These are phyloP conservation scores for Trichoderma brevicompactum DNA, from an alignment of 2,329 filamentous ascomycete genomes.

Conservation along the genomic window DNA sequence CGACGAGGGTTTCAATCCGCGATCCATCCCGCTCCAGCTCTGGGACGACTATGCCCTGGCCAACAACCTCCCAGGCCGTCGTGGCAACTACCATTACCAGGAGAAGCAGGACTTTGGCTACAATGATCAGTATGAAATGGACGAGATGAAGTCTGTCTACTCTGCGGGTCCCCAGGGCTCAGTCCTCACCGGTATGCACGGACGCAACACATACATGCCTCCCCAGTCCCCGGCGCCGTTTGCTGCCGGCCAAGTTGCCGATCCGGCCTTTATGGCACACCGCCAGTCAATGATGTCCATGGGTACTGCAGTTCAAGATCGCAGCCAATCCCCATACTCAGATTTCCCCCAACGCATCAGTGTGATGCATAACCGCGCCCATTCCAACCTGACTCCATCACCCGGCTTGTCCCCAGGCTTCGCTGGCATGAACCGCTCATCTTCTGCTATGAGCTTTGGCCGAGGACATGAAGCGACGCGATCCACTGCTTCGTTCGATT, in stretches of 20 bases:
- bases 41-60: conserved; percentile 94
- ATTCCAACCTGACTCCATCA: conserved; percentile 53
- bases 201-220: conserved; percentile 76
- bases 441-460: conserved; percentile 55
- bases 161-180: conserved; percentile 89
- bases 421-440: conserved; percentile 44
- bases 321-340: conserved; percentile 62
- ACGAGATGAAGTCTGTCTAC: conserved; percentile 96
- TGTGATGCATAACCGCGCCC: conserved; percentile 62
- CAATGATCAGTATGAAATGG: conserved; percentile 88
- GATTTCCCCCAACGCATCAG: conserved; percentile 61
- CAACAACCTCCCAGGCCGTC: conserved; percentile 90
- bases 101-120: conserved; percentile 70
- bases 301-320: conserved; percentile 52
- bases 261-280: conserved; percentile 57
- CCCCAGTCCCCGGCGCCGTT: conserved; percentile 80
- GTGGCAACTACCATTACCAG: conserved; percentile 70
- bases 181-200: conserved; percentile 81
- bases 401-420: conserved; percentile 34
- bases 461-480: conserved; percentile 52
- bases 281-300: conserved; percentile 76
- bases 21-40: conserved; percentile 88
- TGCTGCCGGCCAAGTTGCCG: conserved; percentile 53
- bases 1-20: conserved; percentile 84
- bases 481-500: conserved; percentile 62